Base-by-base conservation (phyloP, 1,284 basidiomycete genomes). In the Wolfiporia cocos region DNA sequence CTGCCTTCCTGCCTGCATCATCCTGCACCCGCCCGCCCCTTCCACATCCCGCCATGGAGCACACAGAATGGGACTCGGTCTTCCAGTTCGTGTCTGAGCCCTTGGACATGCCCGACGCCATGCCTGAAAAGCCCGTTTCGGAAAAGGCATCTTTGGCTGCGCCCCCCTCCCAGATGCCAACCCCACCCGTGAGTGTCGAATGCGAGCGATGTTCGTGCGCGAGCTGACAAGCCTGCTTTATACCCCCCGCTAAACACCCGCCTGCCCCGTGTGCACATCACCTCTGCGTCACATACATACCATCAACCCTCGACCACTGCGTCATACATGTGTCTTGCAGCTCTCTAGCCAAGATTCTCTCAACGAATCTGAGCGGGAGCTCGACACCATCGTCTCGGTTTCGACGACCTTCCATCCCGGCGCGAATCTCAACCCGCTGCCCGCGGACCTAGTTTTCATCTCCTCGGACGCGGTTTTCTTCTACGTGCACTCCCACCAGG, bases 321-420 rank as follows among this genome's bases (percentile, higher is more conserved):
- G 26, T 28, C 26, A 28, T 14, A 14, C 26, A 14, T 28, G 7
- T 28, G 26, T 9, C 7, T 29, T 34, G 24, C 34, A 67, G 65
- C 48, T 41, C 17, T 66, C 65, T 1, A 43, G 56, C 31, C 44
- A 52, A 15, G 57, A 57, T 31, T 61, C 70, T 0, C 60, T 66
- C 4, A 62, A 66, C 10, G 61, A 58, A n/a, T 51, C 64, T 46
- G 33, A 62, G 62, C 32, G 28, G 49, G 65, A 54, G 11, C 48
- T 63, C 24, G 64, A 62, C 39, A 57, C 66, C 5, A 62, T 83
- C 41, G 78, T 88, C 46, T 86, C 84, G 1, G 77, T 89, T 31
- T 87, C 86, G 12, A 88, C 86, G 17, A 83, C 83, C 0, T 89
- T 89, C 63, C 81, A 73, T 56, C 83, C 85, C 3, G 76, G 72